These are phyloP conservation scores for Kluyveromyces sp. DNA, from an alignment of 1,139 yeast genomes.

Conservation along the genomic window DNA sequence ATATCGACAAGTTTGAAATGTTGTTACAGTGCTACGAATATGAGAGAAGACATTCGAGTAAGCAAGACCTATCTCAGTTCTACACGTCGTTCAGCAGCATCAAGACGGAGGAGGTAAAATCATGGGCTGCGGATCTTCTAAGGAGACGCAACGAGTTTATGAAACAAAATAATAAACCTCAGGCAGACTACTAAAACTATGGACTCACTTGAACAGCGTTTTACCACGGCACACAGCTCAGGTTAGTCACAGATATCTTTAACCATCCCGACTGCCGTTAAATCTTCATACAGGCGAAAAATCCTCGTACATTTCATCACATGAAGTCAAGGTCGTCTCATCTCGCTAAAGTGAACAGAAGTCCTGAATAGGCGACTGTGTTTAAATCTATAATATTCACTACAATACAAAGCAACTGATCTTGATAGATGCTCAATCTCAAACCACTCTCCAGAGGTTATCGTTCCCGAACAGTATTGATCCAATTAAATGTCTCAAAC, in stretches of 20 bases:
- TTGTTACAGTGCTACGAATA: constrained; percentile 86
- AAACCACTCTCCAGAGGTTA: constrained; percentile 41
- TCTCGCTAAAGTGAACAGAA: neutral
- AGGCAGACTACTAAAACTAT: too few species aligned
- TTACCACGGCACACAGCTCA: too few species aligned
- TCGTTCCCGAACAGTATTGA: constrained; percentile 86
- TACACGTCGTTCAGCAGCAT: constrained; percentile 56
- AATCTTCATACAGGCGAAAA: too few species aligned
- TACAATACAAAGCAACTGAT: neutral
- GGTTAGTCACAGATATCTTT: too few species aligned
- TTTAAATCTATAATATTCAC: neutral
- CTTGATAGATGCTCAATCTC: neutral
- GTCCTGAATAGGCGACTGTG: neutral
- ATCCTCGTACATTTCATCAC: too few species aligned
- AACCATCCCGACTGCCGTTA: too few species aligned
- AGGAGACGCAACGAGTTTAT: constrained; percentile 44
- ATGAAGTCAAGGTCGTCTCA: neutral
- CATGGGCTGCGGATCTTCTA: constrained; percentile 63
- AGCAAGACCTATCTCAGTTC: constrained; percentile 61
- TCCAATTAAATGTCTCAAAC: constrained; percentile 77
- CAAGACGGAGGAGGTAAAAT: constrained; percentile 63
- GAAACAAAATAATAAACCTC: neutral
- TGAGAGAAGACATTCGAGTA: constrained; percentile 56
- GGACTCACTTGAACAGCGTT: too few species aligned
- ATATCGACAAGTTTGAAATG: constrained; percentile 90